phyloP scores from a whole-genome alignment of 2,329 filamentous ascomycete genomes.

The Colletotrichum tofieldiae region DNA sequence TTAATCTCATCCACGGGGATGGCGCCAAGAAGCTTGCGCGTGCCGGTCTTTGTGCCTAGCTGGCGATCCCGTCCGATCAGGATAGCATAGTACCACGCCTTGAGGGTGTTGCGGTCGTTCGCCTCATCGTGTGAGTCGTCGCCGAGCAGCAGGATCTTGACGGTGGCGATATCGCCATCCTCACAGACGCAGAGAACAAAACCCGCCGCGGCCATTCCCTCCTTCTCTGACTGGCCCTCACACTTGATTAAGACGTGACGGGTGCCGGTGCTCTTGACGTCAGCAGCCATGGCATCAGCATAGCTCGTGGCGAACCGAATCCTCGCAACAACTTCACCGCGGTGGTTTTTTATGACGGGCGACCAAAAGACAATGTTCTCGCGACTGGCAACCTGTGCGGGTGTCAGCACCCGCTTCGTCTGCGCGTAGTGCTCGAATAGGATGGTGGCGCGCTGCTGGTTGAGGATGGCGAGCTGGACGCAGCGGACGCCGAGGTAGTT shows the following conservation, averaged over 20 bases:
- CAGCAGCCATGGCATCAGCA: slow-evolving; percentile 48
- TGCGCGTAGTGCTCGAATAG: slow-evolving; percentile 75
- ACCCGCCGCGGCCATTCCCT: not conserved
- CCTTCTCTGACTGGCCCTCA: not conserved
- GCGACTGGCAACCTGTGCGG: slow-evolving; percentile 74
- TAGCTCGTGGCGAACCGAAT: slow-evolving; percentile 63
- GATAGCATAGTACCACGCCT: slow-evolving; percentile 20
- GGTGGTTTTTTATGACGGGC: slow-evolving; percentile 50
- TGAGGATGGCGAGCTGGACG: slow-evolving; percentile 87
- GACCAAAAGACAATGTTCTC: slow-evolving; percentile 74
- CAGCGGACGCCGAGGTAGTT: slow-evolving; percentile 90
- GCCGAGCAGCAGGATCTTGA: slow-evolving; percentile 37
- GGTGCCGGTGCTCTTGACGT: slow-evolving; percentile 10
- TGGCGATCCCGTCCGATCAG: not conserved
- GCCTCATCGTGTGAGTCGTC: not conserved
- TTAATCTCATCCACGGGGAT: slow-evolving; percentile 2
- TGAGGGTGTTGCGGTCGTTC: not conserved
- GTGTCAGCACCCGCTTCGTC: slow-evolving; percentile 69
- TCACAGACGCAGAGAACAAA: slow-evolving; percentile 22
- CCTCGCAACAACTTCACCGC: slow-evolving; percentile 48
- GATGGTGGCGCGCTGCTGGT: slow-evolving; percentile 88
- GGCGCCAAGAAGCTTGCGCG: not conserved
- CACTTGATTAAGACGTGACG: not conserved
- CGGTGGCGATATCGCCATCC: not conserved
- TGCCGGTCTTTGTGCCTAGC: not conserved